phyloP scores from a whole-genome alignment of 2,329 filamentous ascomycete species.

The Diatrype stigma region DNA sequence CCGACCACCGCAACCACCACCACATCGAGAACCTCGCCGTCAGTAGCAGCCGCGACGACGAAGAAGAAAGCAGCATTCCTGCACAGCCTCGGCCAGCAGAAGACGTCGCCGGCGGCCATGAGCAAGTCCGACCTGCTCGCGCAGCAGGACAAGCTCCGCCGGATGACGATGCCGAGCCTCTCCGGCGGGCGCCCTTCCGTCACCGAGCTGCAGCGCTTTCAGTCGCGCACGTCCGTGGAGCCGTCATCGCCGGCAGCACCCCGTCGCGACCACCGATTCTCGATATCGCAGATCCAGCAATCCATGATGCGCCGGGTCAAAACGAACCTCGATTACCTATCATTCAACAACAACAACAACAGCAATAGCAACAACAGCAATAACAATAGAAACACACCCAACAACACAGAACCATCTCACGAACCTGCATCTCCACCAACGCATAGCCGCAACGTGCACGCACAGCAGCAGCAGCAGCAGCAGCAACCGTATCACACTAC shows the following conservation, averaged over 20 bases:
- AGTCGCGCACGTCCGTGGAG: constrained; percentile 47
- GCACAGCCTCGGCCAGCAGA: constrained; percentile 36
- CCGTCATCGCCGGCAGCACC: constrained; percentile 33
- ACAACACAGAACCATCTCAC: constrained; percentile 35
- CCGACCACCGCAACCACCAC: too few relatives aligned
- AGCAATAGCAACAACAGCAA: constrained; percentile 10
- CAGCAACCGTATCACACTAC: not conserved
- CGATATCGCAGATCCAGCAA: constrained; percentile 39
- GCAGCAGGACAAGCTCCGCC: constrained; percentile 54
- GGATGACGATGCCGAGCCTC: constrained; percentile 49
- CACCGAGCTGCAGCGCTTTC: constrained; percentile 37
- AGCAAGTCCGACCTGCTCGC: constrained; percentile 51
- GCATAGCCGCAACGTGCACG: too few relatives aligned
- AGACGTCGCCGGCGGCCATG: constrained; percentile 37
- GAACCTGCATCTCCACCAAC: too few relatives aligned
- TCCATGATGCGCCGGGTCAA: constrained; percentile 32
- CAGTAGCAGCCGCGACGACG: constrained; percentile 26
- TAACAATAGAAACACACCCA: not conserved
- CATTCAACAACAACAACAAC: constrained; percentile 43
- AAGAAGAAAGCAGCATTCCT: constrained; percentile 37
- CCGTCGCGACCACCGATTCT: constrained; percentile 46
- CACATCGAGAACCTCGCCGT: constrained; percentile 32
- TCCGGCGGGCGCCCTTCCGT: constrained; percentile 20
- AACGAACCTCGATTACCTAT: constrained; percentile 58
- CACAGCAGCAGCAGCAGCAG: too few relatives aligned